phyloP scores from a whole-genome alignment of 495 filamentous ascomycete species.

The Cercophora samala region DNA sequence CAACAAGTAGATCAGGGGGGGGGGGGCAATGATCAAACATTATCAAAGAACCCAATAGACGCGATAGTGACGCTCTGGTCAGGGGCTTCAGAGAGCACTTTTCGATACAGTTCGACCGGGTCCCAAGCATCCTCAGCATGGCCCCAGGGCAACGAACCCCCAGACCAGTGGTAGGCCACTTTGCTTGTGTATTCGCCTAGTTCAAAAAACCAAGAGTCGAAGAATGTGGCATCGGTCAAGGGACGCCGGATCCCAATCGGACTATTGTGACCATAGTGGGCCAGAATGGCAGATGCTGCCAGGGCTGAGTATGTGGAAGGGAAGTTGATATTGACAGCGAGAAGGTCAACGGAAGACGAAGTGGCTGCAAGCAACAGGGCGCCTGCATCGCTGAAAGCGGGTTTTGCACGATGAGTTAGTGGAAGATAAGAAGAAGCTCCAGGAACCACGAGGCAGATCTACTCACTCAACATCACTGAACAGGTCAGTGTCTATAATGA shows the following conservation, averaged over 20 bases:
- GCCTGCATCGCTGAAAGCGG: slow-evolving; percentile 32
- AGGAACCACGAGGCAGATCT: background rate
- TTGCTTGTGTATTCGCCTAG: slow-evolving; percentile 38
- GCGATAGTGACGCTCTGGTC: slow-evolving; percentile 44
- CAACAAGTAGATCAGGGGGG: background rate
- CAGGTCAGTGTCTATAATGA: slow-evolving; percentile 44
- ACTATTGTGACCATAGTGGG: slow-evolving; percentile 40
- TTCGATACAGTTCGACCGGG: slow-evolving; percentile 44
- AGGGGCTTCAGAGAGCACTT: slow-evolving; percentile 32
- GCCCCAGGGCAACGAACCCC: slow-evolving; percentile 29
- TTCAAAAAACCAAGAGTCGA: slow-evolving; percentile 37
- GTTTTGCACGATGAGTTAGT: background rate
- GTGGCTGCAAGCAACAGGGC: slow-evolving; percentile 38
- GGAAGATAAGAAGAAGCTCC: background rate
- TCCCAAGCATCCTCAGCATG: slow-evolving; percentile 41
- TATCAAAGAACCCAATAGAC: slow-evolving; percentile 44
- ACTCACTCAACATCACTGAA: slow-evolving; percentile 44
- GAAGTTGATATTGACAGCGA: slow-evolving; percentile 45
- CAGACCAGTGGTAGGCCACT: slow-evolving; percentile 40
- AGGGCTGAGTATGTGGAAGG: slow-evolving; percentile 43
- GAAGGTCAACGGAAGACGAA: slow-evolving; percentile 31
- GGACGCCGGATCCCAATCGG: slow-evolving; percentile 42
- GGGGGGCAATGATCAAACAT: slow-evolving; percentile 23
- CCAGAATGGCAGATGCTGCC: slow-evolving; percentile 40
- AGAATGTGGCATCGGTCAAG: slow-evolving; percentile 41